Conservation (phyloP, 2,329 filamentous ascomycete genomes). For the Aspergillus arachidicola region DNA sequence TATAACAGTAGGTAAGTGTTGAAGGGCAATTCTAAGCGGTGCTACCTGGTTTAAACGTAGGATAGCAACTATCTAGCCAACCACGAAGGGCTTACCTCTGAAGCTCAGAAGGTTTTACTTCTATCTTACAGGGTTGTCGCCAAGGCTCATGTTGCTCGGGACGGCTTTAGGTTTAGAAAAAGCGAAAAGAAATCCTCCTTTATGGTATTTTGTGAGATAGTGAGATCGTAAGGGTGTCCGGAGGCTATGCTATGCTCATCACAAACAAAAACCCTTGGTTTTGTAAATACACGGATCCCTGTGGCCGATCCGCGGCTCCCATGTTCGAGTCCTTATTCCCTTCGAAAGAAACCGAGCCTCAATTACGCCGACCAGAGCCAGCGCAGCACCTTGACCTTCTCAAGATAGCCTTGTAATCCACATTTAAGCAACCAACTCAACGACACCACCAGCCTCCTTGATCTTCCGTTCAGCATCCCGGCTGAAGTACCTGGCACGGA, state of each 20-base stretch:
- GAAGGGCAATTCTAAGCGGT: not conserved
- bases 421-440: constrained; percentile 88
- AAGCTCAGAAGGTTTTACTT: not conserved
- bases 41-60: not conserved
- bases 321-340: constrained; percentile 33
- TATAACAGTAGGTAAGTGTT: not conserved
- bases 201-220: constrained; percentile 41
- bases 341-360: constrained; percentile 31
- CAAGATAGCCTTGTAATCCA: constrained; percentile 28
- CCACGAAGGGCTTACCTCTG: not conserved
- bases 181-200: constrained; percentile 30
- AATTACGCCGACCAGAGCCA: constrained; percentile 34
- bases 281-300: constrained; percentile 36
- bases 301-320: constrained; percentile 31
- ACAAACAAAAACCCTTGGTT: constrained; percentile 41
- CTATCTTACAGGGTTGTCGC: not conserved
- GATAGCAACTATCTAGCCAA: not conserved
- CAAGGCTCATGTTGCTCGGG: not conserved
- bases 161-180: constrained; percentile 1
- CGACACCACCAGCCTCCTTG: constrained; percentile 92
- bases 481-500: constrained; percentile 93
- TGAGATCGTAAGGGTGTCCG: constrained; percentile 42
- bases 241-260: constrained; percentile 39
- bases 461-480: constrained; percentile 98
- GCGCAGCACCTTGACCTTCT: constrained; percentile 33